Evolutionary conservation across 2,329 filamentous ascomycete genomes (phyloP), one percentile per base, ranked within the genome.

Genomic region (Claviceps maximensis): DNA sequence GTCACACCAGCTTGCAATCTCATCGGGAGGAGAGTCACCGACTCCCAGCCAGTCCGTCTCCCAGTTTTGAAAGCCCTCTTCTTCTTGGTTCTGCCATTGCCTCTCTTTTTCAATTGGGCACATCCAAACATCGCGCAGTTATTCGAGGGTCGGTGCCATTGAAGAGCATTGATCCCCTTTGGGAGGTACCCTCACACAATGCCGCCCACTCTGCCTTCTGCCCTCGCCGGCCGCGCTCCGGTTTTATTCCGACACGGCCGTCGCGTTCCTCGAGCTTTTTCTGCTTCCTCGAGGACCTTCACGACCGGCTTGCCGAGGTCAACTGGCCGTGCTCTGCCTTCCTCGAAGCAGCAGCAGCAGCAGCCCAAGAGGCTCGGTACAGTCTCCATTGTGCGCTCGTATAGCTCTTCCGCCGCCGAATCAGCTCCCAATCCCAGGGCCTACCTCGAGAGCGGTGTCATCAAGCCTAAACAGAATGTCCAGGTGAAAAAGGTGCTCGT

Each of bases 401-500:
- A 70, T 58, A 71, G 67, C 61, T 67, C 68, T 47, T 67, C 65
- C 41, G 70, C 74, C 58, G 71, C 77, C 48, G 80, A 93, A 69
- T 74, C 82, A 59, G 84, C 87, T 51, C 88, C 89, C 53, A 87
- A 86, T 65, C 80, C 89, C 51, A 83, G 90, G 72, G 87, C 90
- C 57, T 95, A 95, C 71, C 76, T 96, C 62, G 83, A 89, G 66
- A 95, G 88, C 71, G 90, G 89, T 62, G 86, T 83, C 55, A 84
- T 96, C 66, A 86, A 89, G 69, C 84, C 85, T 54, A 79, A 79
- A 63, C 78, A 91, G 63, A 74, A 87, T 53, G 85, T 96, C 50
- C 82, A 95, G 67, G 89, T 97, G 59, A 95, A 95, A 76, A 97
- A 97, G 75, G 91, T 97, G 51, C 76, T 97, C 57, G 90, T 97